These are phyloP conservation scores for Tetramitus jugosus DNA, from an alignment of 208 protist species.

Conservation along the genomic window DNA sequence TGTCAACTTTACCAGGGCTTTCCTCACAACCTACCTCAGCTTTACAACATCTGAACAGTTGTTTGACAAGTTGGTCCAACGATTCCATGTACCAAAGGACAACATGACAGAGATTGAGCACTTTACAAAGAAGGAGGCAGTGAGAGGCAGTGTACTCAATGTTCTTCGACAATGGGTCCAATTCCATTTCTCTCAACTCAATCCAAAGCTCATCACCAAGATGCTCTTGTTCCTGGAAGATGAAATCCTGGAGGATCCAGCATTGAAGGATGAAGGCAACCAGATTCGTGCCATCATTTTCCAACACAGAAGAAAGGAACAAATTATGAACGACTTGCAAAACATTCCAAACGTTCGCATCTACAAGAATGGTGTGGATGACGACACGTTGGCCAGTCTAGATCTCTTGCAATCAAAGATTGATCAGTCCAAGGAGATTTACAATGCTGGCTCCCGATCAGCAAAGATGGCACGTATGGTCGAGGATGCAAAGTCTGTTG, in stretches of 20 bases:
- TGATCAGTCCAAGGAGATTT: neutral
- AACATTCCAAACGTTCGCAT: neutral
- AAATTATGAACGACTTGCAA: neutral
- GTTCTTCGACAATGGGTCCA: neutral
- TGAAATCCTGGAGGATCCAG: neutral
- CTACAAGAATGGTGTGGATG: too few relatives aligned
- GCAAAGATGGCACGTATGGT: neutral
- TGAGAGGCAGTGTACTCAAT: neutral
- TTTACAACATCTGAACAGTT: neutral
- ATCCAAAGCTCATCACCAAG: neutral
- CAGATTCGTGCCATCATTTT: neutral
- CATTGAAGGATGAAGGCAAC: neutral
- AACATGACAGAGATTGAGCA: neutral
- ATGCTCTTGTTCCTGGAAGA: neutral
- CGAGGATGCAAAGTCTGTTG: too few relatives aligned
- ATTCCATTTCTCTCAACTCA: constrained; percentile 14
- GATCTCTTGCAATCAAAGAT: neutral
- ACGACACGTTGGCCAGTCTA: neutral
- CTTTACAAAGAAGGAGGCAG: neutral
- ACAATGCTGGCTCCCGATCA: neutral
- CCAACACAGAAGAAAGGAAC: neutral
- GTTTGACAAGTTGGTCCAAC: neutral
- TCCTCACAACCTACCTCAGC: neutral
- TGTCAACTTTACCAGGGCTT: neutral
- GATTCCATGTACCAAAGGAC: neutral